Evolutionary conservation across 2,329 filamentous ascomycete genomes (phyloP).

Genomic region (Claviceps africana): DNA sequence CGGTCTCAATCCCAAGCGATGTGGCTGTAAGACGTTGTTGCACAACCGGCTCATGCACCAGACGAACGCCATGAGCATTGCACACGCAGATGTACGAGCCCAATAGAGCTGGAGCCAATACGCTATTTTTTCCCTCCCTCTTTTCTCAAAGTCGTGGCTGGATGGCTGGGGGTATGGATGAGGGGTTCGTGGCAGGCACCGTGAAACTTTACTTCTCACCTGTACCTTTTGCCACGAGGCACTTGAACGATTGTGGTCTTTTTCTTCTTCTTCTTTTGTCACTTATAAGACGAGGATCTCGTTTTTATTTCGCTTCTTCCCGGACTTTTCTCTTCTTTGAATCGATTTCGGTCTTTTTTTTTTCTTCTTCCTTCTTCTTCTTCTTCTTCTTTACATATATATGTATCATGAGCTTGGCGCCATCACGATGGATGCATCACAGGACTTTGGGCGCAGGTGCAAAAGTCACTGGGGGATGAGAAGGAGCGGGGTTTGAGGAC

Average conservation of each 20-base stretch:
- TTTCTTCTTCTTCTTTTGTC: conserved; percentile 9
- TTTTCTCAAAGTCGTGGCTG: background rate
- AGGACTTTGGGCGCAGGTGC: conserved; percentile 5
- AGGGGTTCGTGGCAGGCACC: background rate
- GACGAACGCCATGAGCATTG: background rate
- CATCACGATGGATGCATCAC: conserved; percentile 9
- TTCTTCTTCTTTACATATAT: background rate
- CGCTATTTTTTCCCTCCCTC: no score
- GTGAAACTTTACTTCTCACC: conserved; percentile 19
- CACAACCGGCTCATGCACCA: background rate
- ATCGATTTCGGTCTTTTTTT: background rate
- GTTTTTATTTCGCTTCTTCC: conserved; percentile 3
- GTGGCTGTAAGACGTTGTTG: background rate
- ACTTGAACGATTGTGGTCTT: conserved; percentile 19
- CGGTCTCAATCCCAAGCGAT: background rate
- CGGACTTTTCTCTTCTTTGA: background rate
- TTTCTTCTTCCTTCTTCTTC: no score
- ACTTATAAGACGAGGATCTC: conserved; percentile 5
- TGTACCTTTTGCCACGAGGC: conserved; percentile 22
- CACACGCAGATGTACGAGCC: background rate
- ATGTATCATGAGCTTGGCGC: conserved; percentile 8
- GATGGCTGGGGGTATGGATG: conserved; percentile 1
- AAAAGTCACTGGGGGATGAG: conserved; percentile 4
- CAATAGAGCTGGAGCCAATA: background rate
- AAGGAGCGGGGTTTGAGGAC: conserved; percentile 2